These are phyloP conservation scores for Psidium friedrichsthalianum DNA, from an alignment of 345 rosid genomes.

Conservation along the genomic window DNA sequence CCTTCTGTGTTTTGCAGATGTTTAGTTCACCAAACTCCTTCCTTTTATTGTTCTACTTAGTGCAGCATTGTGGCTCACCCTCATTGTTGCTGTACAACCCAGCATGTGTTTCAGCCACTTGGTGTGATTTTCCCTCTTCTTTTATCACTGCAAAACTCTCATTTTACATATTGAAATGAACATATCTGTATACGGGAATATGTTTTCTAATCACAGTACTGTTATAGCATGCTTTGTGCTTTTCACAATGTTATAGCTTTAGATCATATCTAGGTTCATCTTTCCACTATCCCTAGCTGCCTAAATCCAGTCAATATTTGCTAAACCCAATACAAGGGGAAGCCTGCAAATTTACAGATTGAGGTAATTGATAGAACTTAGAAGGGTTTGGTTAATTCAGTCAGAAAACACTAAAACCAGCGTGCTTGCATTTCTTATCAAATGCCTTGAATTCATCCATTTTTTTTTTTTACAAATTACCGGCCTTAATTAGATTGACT, in stretches of 20 bases:
- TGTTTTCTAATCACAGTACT: neutral
- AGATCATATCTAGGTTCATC: neutral
- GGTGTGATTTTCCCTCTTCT: neutral
- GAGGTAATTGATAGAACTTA: neutral
- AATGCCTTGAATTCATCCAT: neutral
- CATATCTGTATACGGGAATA: neutral
- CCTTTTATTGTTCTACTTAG: neutral
- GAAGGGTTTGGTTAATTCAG: neutral
- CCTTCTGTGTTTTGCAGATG: neutral
- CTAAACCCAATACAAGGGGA: neutral
- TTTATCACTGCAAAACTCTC: neutral
- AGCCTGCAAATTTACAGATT: neutral
- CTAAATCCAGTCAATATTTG: neutral
- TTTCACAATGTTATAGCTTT: neutral
- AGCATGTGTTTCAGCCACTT: neutral
- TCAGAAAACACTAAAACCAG: neutral
- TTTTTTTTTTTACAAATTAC: neutral
- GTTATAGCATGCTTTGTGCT: neutral
- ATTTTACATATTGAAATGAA: neutral
- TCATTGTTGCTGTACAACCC: neutral
- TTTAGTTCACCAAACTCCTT: neutral
- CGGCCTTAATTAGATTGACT: neutral
- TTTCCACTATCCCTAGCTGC: neutral
- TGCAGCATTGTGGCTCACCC: neutral
- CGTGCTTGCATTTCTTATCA: neutral